phyloP scores from a whole-genome alignment of 1,139 yeast species.

The Kurtzmaniella quercitrusa region DNA sequence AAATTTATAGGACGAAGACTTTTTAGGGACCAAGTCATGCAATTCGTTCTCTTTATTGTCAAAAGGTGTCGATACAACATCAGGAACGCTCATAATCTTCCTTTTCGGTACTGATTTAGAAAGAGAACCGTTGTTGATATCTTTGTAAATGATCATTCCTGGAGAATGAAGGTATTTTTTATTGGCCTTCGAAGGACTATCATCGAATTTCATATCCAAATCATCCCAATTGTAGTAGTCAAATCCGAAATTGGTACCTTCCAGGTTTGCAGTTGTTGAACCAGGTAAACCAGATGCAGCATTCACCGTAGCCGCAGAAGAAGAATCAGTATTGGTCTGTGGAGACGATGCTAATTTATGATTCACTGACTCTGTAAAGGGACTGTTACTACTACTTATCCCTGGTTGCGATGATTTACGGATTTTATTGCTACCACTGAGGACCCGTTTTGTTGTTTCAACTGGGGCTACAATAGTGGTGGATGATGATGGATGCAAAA shows the following conservation, averaged over 20 bases:
- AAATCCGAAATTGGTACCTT: constrained; percentile 12
- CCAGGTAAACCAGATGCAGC: constrained; percentile 8
- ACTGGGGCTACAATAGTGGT: constrained; percentile 1
- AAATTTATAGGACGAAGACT: constrained; percentile 50
- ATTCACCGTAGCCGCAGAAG: no score
- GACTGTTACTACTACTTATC: constrained; percentile 4
- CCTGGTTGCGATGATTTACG: constrained; percentile 3
- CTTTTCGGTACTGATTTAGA: constrained; percentile 8
- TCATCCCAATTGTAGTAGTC: constrained; percentile 31
- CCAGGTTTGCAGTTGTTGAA: constrained; percentile 8
- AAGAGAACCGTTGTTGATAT: constrained; percentile 5
- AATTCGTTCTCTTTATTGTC: constrained; percentile 34
- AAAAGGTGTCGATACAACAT: constrained; percentile 3
- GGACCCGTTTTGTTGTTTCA: neutral
- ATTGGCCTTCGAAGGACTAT: constrained; percentile 34
- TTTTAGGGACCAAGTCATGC: constrained; percentile 34
- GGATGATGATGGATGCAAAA: constrained; percentile 1
- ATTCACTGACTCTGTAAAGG: constrained; percentile 3
- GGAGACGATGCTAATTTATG: neutral
- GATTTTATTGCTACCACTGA: constrained; percentile 4
- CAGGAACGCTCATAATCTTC: constrained; percentile 1
- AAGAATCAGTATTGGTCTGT: neutral
- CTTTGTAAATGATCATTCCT: constrained; percentile 7
- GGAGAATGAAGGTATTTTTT: constrained; percentile 21
- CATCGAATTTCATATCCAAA: constrained; percentile 19